Evolutionary conservation across 176 grass and related monocot species (phyloP).

Genomic region (Thinopyrum elongatum): DNA sequence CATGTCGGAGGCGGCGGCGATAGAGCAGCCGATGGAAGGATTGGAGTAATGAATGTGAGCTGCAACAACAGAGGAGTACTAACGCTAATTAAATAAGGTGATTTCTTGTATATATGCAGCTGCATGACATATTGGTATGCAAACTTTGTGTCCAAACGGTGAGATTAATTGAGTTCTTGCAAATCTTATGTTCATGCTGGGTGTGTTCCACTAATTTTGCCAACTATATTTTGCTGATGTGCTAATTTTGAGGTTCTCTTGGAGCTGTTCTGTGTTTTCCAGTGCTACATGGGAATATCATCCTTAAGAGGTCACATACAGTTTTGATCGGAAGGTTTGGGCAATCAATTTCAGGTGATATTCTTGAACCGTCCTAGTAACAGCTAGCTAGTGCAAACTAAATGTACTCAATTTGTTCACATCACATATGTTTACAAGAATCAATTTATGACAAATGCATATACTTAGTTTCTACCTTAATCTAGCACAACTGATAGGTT

Average conservation of each 20-base stretch:
- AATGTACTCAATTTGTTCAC: not conserved
- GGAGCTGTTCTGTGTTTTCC: not conserved
- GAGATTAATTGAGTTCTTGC: not conserved
- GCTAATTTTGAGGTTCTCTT: not conserved
- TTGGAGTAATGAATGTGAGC: conserved; percentile 38
- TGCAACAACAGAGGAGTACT: conserved; percentile 21
- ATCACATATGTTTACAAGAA: not conserved
- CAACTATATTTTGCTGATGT: conserved; percentile 8
- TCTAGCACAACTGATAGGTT: not conserved
- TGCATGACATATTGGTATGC: not conserved
- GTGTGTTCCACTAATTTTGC: not conserved
- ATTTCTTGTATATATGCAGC: conserved; percentile 36
- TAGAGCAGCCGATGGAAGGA: conserved; percentile 30
- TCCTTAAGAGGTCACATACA: not conserved
- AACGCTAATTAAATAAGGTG: conserved; percentile 30
- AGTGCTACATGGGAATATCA: not conserved
- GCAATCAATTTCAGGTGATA: conserved; percentile 14
- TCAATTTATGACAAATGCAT: not conserved
- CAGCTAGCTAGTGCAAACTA: not conserved
- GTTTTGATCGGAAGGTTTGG: not conserved
- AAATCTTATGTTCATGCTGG: not conserved
- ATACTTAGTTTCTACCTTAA: not conserved
- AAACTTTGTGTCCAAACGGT: not conserved
- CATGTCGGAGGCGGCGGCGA: not conserved
- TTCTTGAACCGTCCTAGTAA: not conserved